Evolutionary conservation across 306 rosid genomes (phyloP).

Genomic region (cucumber (Cucumis sativus)): Cucumber_9930_V3 NC_026661.2:16683501-16684000

Average conservation of each 20-base stretch:
- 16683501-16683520: background rate
- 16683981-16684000: background rate
- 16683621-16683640: background rate
- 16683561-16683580: background rate
- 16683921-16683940: background rate
- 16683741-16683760: background rate
- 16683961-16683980: background rate
- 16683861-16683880: background rate
- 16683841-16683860: background rate
- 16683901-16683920: background rate
- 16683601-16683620: no score
- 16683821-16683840: background rate
- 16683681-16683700: constrained; percentile 9
- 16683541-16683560: background rate
- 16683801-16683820: background rate
- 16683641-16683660: background rate
- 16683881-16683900: background rate
- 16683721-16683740: constrained; percentile 13
- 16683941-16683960: background rate
- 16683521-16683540: background rate
- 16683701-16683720: constrained; percentile 40
- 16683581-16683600: no score
- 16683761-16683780: constrained; percentile 17
- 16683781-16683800: constrained; percentile 18
- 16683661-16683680: background rate